phyloP scores from a whole-genome alignment of 1,139 yeast genomes.

The Geotrichum candidum region DNA sequence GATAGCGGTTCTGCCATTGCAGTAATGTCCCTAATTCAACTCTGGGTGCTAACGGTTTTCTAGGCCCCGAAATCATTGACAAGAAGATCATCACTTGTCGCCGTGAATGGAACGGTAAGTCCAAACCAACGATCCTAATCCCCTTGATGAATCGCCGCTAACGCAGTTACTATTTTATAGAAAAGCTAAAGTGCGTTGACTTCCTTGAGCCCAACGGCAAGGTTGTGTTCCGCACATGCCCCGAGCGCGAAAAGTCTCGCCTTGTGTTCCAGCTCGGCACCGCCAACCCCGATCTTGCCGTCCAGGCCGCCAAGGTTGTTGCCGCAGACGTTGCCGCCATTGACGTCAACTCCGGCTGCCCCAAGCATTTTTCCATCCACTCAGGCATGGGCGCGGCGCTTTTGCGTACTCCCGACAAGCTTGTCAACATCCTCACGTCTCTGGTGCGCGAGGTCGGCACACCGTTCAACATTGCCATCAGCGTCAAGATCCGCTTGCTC shows the following conservation, averaged over 20 bases:
- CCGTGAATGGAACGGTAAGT: constrained; percentile 61
- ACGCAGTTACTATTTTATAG: not conserved
- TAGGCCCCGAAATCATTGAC: constrained; percentile 81
- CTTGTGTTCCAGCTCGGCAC: constrained; percentile 89
- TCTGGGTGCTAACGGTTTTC: not conserved
- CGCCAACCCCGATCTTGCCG: constrained; percentile 76
- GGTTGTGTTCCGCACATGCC: constrained; percentile 68
- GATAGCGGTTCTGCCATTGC: not conserved
- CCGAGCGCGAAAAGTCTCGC: constrained; percentile 52
- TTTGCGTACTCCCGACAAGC: constrained; percentile 68
- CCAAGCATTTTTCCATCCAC: constrained; percentile 59
- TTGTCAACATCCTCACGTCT: constrained; percentile 59
- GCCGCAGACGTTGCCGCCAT: constrained; percentile 86
- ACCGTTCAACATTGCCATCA: constrained; percentile 71
- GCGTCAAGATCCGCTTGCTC: constrained; percentile 80
- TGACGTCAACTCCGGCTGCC: constrained; percentile 94
- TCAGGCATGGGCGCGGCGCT: constrained; percentile 97
- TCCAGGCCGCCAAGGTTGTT: constrained; percentile 73
- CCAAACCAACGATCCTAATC: not conserved
- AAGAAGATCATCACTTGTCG: constrained; percentile 68
- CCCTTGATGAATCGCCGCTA: too few species aligned
- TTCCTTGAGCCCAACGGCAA: constrained; percentile 38
- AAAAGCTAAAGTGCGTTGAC: constrained; percentile 33
- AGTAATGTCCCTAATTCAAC: not conserved
- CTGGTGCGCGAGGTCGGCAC: constrained; percentile 75